Conservation (phyloP, 2,329 filamentous ascomycete genomes). For the Colletotrichum tofieldiae region DNA sequence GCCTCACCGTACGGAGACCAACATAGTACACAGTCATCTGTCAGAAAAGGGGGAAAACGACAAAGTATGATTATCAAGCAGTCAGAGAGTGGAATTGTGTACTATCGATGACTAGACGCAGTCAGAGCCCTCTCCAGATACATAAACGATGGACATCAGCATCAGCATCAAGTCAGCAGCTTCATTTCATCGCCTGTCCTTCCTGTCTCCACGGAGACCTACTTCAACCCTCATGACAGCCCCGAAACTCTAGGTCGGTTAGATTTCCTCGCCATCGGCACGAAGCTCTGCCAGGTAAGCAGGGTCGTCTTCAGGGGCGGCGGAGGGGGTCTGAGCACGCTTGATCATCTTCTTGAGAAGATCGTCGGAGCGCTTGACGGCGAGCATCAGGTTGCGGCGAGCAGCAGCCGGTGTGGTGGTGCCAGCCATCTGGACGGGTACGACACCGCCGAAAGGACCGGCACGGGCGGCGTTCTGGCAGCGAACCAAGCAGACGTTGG, state of each 20-base stretch:
- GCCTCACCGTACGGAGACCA: too few relatives aligned
- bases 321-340: slow-evolving; percentile 43
- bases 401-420: slow-evolving; percentile 45
- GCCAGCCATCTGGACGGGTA: slow-evolving; percentile 67
- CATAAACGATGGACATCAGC: slow-evolving; percentile 17
- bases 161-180: slow-evolving; percentile 32
- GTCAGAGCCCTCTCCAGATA: slow-evolving; percentile 25
- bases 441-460: slow-evolving; percentile 75
- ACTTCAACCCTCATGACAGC: slow-evolving; percentile 10
- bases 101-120: slow-evolving; percentile 36
- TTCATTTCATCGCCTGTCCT: slow-evolving; percentile 16
- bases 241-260: not conserved
- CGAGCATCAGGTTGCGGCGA: slow-evolving; percentile 48
- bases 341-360: slow-evolving; percentile 44
- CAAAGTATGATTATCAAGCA: not conserved
- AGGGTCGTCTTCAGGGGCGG: slow-evolving; percentile 39
- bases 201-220: slow-evolving; percentile 7
- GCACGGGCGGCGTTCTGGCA: slow-evolving; percentile 74
- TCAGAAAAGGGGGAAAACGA: not conserved
- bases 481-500: slow-evolving; percentile 74
- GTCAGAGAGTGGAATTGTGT: slow-evolving; percentile 32
- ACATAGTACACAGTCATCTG: not conserved
- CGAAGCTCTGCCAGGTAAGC: slow-evolving; percentile 45
- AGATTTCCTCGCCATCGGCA: slow-evolving; percentile 45
- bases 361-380: slow-evolving; percentile 47